Base-by-base conservation (phyloP, 306 rosid species). In the Pueraria montana region DNA sequence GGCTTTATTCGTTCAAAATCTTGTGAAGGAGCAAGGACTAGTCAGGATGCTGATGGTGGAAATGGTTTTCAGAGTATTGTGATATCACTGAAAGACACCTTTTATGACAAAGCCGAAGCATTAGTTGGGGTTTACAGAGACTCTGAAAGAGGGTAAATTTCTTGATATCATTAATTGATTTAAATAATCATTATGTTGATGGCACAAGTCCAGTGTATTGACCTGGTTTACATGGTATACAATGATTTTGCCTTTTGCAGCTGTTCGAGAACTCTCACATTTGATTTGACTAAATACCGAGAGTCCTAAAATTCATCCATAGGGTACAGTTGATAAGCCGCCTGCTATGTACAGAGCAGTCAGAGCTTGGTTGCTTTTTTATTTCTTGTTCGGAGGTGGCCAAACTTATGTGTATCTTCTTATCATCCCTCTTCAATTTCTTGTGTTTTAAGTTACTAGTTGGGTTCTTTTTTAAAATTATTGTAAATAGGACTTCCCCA, bases 1-100 rank as follows among this genome's bases (percentile, higher is more conserved):
- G 97, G 99, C 74, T 96, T 94, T 84, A 94, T 96, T 88, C 99
- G 99, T 77, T 78, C 98, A 4, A 96, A 90, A 82, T 94, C 99
- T 48, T 91, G 97, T 40, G 98, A 86, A 81, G 98, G 95, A 72
- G 94, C 93, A 11, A 89, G 99, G 82, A 70, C 46, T 81, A 89
- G 76, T 87, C 94, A 90, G 81, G 99, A 92, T 38, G 72, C 81
- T 4, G 97, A 94, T 56, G 97, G 93, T 63, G 78, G 97, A 83
- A 84, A 5, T 61, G 99, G 97, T 81, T 96, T 96, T 80, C 98
- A 96, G 85, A 96, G 99, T 83, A 96, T 96, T 48, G 99, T 96
- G 84, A 96, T 96, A 61, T 96, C 99, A 65, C 85, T 94, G 40
- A 94, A 94, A 87, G 98, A 94, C 83, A 91, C 92, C 77, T 92